These are phyloP conservation scores for Globisporangium alternatum DNA, from an alignment of 352 stramenopile genomes.

Conservation along the genomic window DNA sequence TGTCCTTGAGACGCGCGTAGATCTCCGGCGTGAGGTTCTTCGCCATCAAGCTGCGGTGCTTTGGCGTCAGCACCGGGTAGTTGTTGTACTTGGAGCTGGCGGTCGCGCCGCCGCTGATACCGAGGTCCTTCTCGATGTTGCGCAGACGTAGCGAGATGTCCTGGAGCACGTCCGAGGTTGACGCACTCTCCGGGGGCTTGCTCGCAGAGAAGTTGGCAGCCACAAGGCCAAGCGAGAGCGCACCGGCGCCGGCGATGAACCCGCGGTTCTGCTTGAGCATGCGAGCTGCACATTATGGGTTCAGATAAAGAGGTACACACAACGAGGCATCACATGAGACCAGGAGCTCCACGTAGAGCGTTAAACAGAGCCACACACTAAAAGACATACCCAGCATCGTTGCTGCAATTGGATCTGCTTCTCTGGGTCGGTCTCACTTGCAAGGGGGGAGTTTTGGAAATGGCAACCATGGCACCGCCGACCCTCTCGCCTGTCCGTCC, in stretches of 20 bases:
- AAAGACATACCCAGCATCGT: slow-evolving; percentile 31
- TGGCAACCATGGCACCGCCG: too few relatives aligned
- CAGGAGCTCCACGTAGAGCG: neutral
- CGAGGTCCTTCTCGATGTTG: slow-evolving; percentile 64
- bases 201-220: slow-evolving; percentile 40
- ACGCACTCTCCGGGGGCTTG: slow-evolving; percentile 45
- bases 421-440: too few relatives aligned
- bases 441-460: neutral
- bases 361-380: slow-evolving; percentile 3
- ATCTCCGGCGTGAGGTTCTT: slow-evolving; percentile 79
- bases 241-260: slow-evolving; percentile 50
- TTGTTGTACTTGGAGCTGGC: slow-evolving; percentile 49
- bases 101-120: slow-evolving; percentile 25
- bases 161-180: slow-evolving; percentile 55
- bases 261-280: slow-evolving; percentile 55
- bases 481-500: too few relatives aligned
- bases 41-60: slow-evolving; percentile 87
- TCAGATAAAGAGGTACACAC: neutral
- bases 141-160: slow-evolving; percentile 64
- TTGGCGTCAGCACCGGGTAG: slow-evolving; percentile 74
- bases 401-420: too few relatives aligned
- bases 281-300: slow-evolving; percentile 26
- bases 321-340: neutral
- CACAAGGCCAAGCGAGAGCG: slow-evolving; percentile 53
- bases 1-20: slow-evolving; percentile 82